Evolutionary conservation across 2,329 filamentous ascomycete genomes (phyloP), one percentile per base, ranked within the genome.

Genomic region (Rutstroemia sp.): DNA sequence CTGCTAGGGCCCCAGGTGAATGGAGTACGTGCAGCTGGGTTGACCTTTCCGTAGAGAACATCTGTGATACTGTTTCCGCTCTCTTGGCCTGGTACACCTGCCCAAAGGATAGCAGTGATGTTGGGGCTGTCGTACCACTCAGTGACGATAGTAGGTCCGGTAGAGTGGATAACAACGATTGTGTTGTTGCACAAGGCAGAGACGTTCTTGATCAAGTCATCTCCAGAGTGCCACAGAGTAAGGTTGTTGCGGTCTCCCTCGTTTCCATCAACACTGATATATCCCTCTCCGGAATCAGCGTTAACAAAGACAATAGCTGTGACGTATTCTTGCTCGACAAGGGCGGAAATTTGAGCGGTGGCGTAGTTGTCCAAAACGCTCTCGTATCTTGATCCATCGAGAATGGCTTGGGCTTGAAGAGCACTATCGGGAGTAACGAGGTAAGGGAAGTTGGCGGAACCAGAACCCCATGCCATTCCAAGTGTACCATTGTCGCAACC

Each of bases 211-310:
- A 97, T 88, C 55, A 97, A 74, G 0, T 80, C 78, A 53, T 97
- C 90, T 42, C 89, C 92, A 57, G 84, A 80, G 58, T 86, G 78
- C 92, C 92, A 97, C 0, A 96, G 77, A 0, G 91, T 96, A 39
- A 99, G 77, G 73, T 99, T 96, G 67, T 92, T 91, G 53, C 94
- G 86, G 71, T 97, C 92, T 57, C 94, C 94, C 58, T 79, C 76
- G 69, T 96, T 96, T 54, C 83, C 87, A 60, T 92, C 92, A 1
- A 95, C 81, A 27, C 74, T 79, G 67, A 97, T 90, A 73, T 82
- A 96, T 5, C 89, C 91, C 73, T 97, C 94, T 53, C 92, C 92
- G 3, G 87, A 82, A 68, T 92, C 80, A 14, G 91, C 85, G 63
- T 96, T 96, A 67, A 89, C 92, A 65, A 97, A 97, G 10, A 96